Evolutionary conservation across 257 asterid species (phyloP).

Genomic region (Coffea canephora): DNA sequence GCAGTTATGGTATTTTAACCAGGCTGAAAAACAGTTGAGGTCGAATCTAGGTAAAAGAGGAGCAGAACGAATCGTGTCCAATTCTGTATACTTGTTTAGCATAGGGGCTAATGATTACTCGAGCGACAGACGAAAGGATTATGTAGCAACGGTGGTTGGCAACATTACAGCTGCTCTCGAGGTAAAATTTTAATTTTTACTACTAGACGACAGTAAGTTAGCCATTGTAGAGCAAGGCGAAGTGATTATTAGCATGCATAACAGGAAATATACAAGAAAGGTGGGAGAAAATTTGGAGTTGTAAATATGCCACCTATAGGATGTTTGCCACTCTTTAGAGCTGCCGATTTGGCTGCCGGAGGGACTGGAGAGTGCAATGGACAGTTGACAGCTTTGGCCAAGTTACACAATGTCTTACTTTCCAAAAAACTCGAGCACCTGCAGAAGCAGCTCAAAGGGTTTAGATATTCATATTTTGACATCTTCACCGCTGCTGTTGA

Average conservation of each 20-base stretch:
- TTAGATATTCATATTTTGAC: constrained; percentile 24
- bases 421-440: constrained; percentile 9
- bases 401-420: constrained; percentile 13
- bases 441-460: constrained; percentile 18
- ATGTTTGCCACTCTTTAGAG: no score
- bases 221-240: no score
- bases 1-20: constrained; percentile 22
- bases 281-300: no score
- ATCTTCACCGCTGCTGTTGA: constrained; percentile 10
- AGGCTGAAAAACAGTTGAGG: constrained; percentile 15
- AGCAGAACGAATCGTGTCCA: constrained; percentile 13
- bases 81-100: constrained; percentile 24
- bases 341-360: background rate
- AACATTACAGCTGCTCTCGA: no score
- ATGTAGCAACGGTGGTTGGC: background rate
- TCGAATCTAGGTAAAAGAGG: constrained; percentile 12
- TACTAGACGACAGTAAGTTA: no score
- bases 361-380: constrained; percentile 6
- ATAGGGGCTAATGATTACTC: constrained; percentile 15
- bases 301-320: no score
- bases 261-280: no score
- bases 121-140: background rate
- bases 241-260: no score
- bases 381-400: constrained; percentile 1
- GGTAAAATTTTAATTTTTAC: no score